Evolutionary conservation across 106 monocot genomes (phyloP).

Genomic region (Triglochin maritima): DNA sequence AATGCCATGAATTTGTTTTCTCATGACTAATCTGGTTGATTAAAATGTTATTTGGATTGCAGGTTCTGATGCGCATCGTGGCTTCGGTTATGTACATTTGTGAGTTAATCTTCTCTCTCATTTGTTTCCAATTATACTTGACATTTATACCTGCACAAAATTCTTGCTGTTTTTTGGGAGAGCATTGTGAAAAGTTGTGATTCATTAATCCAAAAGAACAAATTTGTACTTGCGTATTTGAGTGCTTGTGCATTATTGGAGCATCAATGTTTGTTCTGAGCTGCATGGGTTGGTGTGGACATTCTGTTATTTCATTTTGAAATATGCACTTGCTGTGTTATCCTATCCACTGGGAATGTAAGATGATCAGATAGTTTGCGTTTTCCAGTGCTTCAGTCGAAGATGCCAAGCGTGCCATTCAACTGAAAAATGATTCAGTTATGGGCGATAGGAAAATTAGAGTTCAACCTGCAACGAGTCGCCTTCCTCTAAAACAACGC

Average conservation of each 20-base stretch:
- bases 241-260: too few species aligned
- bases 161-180: background rate
- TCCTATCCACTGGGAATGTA: background rate
- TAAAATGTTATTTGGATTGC: conserved; percentile 1
- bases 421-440: conserved; percentile 60
- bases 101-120: conserved; percentile 1
- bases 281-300: background rate
- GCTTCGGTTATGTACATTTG: conserved; percentile 17
- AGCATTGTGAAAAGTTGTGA: background rate
- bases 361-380: background rate
- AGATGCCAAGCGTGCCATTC: conserved; percentile 71
- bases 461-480: conserved; percentile 68
- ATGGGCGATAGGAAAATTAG: conserved; percentile 76
- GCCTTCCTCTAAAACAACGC: conserved; percentile 51
- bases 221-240: too few species aligned
- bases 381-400: conserved; percentile 54
- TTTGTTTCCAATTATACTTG: background rate
- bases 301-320: background rate
- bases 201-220: too few species aligned
- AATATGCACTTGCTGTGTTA: background rate
- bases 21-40: background rate
- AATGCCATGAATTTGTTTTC: background rate
- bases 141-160: background rate
- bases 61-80: conserved; percentile 14
- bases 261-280: too few species aligned